These are phyloP conservation scores for Solanum habrochaites DNA, from an alignment of 257 asterid species.

Conservation along the genomic window DNA sequence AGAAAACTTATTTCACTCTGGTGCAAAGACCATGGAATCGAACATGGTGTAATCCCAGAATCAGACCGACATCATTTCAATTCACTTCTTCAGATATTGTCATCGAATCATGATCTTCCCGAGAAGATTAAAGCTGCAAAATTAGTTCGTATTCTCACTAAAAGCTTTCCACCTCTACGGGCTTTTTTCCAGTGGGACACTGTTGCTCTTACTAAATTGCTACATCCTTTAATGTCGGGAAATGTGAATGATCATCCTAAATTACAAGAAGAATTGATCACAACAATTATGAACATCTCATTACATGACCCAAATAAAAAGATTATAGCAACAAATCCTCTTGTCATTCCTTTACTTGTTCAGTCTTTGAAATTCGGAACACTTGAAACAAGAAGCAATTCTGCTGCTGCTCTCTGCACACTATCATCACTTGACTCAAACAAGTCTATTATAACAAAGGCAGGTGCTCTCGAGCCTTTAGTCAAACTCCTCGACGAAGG, in stretches of 20 bases:
- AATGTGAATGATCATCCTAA: conserved; percentile 8
- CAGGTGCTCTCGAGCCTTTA: conserved; percentile 29
- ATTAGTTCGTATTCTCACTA: conserved; percentile 31
- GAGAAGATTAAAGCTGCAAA: conserved; percentile 25
- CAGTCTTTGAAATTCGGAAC: conserved; percentile 14
- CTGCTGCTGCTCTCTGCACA: conserved; percentile 29
- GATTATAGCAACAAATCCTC: conserved; percentile 14
- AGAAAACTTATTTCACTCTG: conserved; percentile 30
- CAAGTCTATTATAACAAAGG: conserved; percentile 11
- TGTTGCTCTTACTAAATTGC: conserved; percentile 14
- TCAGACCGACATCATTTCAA: conserved; percentile 7
- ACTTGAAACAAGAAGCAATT: conserved; percentile 21
- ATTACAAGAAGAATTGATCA: conserved; percentile 24
- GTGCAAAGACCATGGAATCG: conserved; percentile 12
- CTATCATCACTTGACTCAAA: conserved; percentile 35
- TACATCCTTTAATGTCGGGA: conserved; percentile 13
- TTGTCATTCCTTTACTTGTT: conserved; percentile 15
- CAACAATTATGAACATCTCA: conserved; percentile 24
- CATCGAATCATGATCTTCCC: conserved; percentile 1
- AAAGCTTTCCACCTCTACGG: conserved; percentile 13
- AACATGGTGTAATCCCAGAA: neutral
- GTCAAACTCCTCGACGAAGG: conserved; percentile 31
- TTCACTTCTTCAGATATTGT: conserved; percentile 21
- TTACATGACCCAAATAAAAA: conserved; percentile 17
- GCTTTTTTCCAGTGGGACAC: conserved; percentile 21